Evolutionary conservation across 371 early-diverging fungal species (phyloP), one percentile per base, ranked within the genome.

Genomic region (Mucor lusitanicus): DNA sequence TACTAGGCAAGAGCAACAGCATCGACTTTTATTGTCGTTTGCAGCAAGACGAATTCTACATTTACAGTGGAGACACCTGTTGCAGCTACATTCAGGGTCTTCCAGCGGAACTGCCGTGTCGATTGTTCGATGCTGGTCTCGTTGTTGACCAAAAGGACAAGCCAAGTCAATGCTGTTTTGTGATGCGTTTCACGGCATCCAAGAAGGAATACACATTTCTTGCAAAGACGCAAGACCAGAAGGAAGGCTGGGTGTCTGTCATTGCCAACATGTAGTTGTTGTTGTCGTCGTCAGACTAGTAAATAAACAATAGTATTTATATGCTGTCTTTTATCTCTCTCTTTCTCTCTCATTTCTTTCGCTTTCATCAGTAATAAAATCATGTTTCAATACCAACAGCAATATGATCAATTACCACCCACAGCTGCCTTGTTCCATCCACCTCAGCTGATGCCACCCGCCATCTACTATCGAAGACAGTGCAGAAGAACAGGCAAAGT

Each of bases 11-110:
- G 46, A 46, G 21, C 9, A 19, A 21, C n/a, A 21, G 21, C 11
- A 46, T 44, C 1, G 64, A 56, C 11, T 55, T 42, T 32, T 17
- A 23, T 27, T 5, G 54, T 15, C 15, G 54, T 0, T 1, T 53
- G 37, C 60, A 12, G 19, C 42, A 60, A 3, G 30, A 61, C 23
- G 33, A 28, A 12, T 61, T 56, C 21, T 46, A 21, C 25, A 21
- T 67, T n/a, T 67, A 61, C 17, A 67, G 61, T 44, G 62, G 57
- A 9, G 63, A 68, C 28, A 46, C 13, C 15, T 68, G 63, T 19
- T 56, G 64, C 19, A 17, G 23, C 21, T 44, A 64, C 42, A 64
- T 64, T 30, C 19, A 21, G 8, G 37, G 42, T 19, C 30, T 56
- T 9, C 35, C 46, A 37, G n/a, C 1, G 15, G 46, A 61, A 3